Evolutionary conservation across 768 basidiomycete species (phyloP), one percentile per base, ranked within the genome.

Genomic region (Calocera cornea): DNA sequence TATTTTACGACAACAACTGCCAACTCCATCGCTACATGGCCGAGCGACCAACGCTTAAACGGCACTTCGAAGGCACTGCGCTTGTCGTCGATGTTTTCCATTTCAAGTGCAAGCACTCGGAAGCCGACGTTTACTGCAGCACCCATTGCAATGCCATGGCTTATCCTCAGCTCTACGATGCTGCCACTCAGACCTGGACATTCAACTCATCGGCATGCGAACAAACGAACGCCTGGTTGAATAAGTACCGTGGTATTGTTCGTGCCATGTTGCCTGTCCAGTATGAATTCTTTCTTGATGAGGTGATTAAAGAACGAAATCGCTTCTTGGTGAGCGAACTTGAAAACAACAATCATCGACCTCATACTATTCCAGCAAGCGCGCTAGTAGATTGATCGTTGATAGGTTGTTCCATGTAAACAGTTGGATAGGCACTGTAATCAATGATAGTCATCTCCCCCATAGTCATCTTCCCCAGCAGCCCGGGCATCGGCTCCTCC

Each of bases 211-310:
- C 66, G 2, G 22, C 27, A 0, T 44, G 44, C 12, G 49, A 67
- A 19, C 66, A 67, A 17, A 38, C 50, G 1, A 67, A 67, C 31
- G 44, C 47, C 12, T 67, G 66, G 66, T 40, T 67, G 3, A 50
- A 40, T 0, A 50, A 50, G 1, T 67, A 36, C 17, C 34, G 73
- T 0, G 65, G 75, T 0, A 77, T 79, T 24, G 68, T 74, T 0
- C 71, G 76, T 0, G 79, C 78, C 65, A 80, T 80, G 80, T 44
- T 44, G 7, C 71, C 60, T 0, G 65, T 69, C 8, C 34, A 73
- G 29, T 79, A 77, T 66, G 71, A 77, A 17, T 80, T 80, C 65
- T 78, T 78, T 34, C 69, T 79, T 1, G 78, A 79, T 68, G 76
- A 78, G 50, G 76, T 79, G 76, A 76, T 80, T 65, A 70, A 71